Evolutionary conservation across 1,284 basidiomycete genomes (phyloP), one percentile per base, ranked within the genome.

Genomic region (Austroboletus novae-zelandiae): DNA sequence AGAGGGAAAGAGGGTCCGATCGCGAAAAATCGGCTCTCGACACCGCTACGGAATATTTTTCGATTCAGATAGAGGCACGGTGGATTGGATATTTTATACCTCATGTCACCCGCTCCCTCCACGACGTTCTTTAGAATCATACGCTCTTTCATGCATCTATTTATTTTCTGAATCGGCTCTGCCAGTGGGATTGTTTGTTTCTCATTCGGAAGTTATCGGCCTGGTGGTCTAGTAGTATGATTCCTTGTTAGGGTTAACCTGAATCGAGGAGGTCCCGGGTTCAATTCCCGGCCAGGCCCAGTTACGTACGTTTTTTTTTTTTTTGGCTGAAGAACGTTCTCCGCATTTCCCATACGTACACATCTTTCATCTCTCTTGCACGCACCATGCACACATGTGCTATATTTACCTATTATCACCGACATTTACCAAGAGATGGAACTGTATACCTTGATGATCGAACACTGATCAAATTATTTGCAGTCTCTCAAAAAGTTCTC

Each of bases 221-320:
- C 73, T 74, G 73, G 70, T 74, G 72, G 74, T 75, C 74, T 74
- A 74, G 73, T 75, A 74, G 72, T 74, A 74, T 75, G 74, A 75
- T 75, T 75, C 74, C 73, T 76, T 76, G 73, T 75, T 75, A 75
- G 74, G 73, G 74, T 42, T 52, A 11, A 11, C 29, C 54, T 40
- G 47, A 58, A 55, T 74, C 83, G 83, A 85, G 83, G 84, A 85
- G 84, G 84, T 86, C 84, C 84, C 80, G 81, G 84, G 84, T 86
- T 87, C 84, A 86, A 86, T 86, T 86, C 84, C 83, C 82, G 80
- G 83, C 80, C 78, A 85, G 82, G 84, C 83, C 84, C 83, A 27
- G 20, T 23, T 23, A 23, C 20, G 20, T 23, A 23, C 20, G n/a
- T n/a, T 23, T 3, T 23, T 23, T 23, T 23, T 23, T 23, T 23